phyloP scores from a whole-genome alignment of 768 basidiomycete species.

The Pilatotrama ljubarskyi region DNA sequence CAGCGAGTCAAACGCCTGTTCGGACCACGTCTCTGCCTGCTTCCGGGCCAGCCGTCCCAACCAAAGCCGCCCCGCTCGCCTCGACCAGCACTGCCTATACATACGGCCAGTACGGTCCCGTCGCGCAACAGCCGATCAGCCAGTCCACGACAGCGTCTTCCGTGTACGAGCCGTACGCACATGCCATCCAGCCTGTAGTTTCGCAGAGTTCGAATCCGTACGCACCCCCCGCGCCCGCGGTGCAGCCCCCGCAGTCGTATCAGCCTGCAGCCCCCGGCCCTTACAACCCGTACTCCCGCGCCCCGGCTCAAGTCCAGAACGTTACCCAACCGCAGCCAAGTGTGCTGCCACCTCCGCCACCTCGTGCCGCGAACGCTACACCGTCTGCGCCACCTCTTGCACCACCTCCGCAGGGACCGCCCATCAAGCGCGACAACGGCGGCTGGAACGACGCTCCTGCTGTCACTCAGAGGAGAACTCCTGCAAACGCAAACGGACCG shows the following conservation, averaged over 20 bases:
- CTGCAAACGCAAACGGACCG: conserved; percentile 45
- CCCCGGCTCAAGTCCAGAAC: conserved; percentile 37
- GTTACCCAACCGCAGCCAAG: conserved; percentile 14
- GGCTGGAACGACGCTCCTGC: conserved; percentile 94
- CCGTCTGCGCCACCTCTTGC: conserved; percentile 42
- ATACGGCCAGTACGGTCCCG: conserved; percentile 25
- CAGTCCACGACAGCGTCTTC: conserved; percentile 23
- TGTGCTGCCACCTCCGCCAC: conserved; percentile 23
- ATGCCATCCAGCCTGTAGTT: neutral
- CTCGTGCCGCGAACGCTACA: conserved; percentile 45
- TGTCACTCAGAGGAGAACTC: conserved; percentile 48
- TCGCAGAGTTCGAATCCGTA: conserved; percentile 21
- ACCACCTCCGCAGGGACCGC: conserved; percentile 57
- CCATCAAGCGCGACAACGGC: conserved; percentile 55
- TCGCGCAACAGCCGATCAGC: conserved; percentile 24
- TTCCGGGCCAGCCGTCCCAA: conserved; percentile 16
- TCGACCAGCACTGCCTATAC: conserved; percentile 23
- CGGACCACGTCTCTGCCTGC: conserved; percentile 27
- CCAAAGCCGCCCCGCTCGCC: conserved; percentile 20
- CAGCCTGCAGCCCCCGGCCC: conserved; percentile 11
- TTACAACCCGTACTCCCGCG: conserved; percentile 32
- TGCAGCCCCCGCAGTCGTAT: conserved; percentile 19
- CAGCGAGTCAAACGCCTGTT: conserved; percentile 29
- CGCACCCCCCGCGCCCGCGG: conserved; percentile 20
- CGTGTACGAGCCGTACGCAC: conserved; percentile 23